Percentiles rank a stretch among this genome's conserved stretches.
phyloP scores from a whole-genome alignment of 2,329 filamentous ascomycete species.

The Aspergillus caelatus region DNA sequence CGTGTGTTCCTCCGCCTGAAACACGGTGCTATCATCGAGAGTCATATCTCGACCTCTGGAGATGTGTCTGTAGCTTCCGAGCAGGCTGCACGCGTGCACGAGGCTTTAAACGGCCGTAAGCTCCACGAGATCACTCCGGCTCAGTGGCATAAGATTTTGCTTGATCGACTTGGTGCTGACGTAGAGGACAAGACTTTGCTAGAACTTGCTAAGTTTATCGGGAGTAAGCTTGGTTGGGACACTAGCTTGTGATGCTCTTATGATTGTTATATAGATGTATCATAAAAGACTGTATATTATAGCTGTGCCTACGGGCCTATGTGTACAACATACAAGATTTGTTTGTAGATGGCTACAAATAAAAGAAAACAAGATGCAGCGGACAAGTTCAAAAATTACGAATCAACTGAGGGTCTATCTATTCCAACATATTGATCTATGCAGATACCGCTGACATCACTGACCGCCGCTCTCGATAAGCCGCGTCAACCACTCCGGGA shows the following conservation, averaged over 20 bases:
- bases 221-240: constrained; percentile 27
- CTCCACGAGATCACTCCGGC: constrained; percentile 52
- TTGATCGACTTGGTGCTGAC: constrained; percentile 18
- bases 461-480: constrained; percentile 45
- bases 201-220: constrained; percentile 31
- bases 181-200: constrained; percentile 19
- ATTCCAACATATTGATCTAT: not conserved
- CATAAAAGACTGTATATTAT: not conserved
- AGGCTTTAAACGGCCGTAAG: constrained; percentile 41
- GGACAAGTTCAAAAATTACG: no score
- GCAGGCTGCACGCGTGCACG: constrained; percentile 37
- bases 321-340: not conserved
- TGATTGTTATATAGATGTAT: not conserved
- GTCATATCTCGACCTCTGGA: constrained; percentile 41
- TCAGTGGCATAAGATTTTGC: constrained; percentile 32
- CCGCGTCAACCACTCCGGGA: constrained; percentile 63
- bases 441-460: not conserved
- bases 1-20: constrained; percentile 45
- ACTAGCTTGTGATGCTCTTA: not conserved
- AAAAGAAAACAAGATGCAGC: not conserved
- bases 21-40: constrained; percentile 44
- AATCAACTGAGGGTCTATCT: not conserved
- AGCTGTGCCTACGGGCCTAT: not conserved
- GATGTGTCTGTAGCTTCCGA: constrained; percentile 33
- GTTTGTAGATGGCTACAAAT: not conserved